Evolutionary conservation across 192 early-diverging fungal genomes (phyloP), one percentile per base, ranked within the genome.

Genomic region (Coemansia sp.): DNA sequence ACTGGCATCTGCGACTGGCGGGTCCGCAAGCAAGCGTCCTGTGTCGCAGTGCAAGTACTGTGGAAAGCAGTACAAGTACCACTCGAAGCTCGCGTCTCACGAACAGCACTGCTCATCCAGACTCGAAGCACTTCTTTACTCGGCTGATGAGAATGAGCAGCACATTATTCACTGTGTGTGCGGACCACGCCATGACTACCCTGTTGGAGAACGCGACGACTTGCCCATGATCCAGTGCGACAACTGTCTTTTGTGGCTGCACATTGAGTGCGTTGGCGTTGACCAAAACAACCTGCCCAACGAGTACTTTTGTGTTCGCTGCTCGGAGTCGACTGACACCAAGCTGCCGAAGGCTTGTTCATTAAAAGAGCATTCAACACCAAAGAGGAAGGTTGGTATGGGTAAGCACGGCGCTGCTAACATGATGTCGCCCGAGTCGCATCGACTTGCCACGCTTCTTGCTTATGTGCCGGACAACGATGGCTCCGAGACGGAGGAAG

Each of bases 171-270:
- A 74, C 79, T 85, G 67, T 55, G 69, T 58, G 63, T 84, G 67
- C 62, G 86, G 76, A 39, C 79, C 76, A 21, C 80, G 71, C 11
- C 74, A 81, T 40, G 81, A 68, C 64, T 72, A 63, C 26, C 73
- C 76, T 10, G 64, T 68, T 18, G 79, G 68, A 12, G 70, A 55
- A 18, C 73, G 74, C 68, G 85, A 84, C 16, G 73, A 84, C 15
- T 59, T 65, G 49, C 84, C 85, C 9, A 90, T 92, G 88, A 86
- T 92, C 12, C 91, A 92, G 74, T 92, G 91, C 67, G 89, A 90
- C 73, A 77, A 85, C 54, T 92, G 91, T 56, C 68, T 84, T 43
- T 65, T 79, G 22, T 92, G 91, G 91, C 85, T 92, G 45, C 91
- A 92, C 77, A 76, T 89, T 21, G 85, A 85, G 18, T 92, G 91